Evolutionary conservation across 2,329 filamentous ascomycete genomes (phyloP), one percentile per base, ranked within the genome.

Genomic region (Ceratocystis colombiana): DNA sequence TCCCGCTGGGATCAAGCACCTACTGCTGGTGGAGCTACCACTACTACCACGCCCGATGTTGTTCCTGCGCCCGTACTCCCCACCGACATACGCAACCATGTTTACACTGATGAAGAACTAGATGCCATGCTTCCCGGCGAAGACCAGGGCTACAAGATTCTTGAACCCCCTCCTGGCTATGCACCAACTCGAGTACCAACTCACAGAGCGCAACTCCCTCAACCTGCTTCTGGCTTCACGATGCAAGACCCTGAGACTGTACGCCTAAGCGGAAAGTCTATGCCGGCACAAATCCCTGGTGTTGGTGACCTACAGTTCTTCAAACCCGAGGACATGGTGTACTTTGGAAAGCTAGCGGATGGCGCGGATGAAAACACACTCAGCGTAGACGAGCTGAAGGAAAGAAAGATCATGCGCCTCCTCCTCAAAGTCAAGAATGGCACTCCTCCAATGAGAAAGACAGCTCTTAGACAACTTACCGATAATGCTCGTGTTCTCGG

Each of bases 361-460:
- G 91, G 90, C 46, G 88, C 88, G 30, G 91, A 97, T 71, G 94
- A 99, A 77, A 95, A 93, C 71, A 82, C 86, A 25, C 84, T 99
- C 77, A 92, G 87, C 22, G 91, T 99, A 8, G 94, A 99, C 62
- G 93, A 99, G 73, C 78, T 99, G 64, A 97, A 99, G 77, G 93
- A 99, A 77, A 84, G 94, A 69, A 99, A 99, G 78, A 99, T 99
- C 73, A 97, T 99, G 94, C 84, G 94, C 70, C 79, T 99, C 66
- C 80, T 99, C 59, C 82, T 99, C 66, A 99, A 99, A 78, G 93
- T 99, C 80, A 99, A 99, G 83, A 99, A 99, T 74, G 94, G 94
- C 72, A 97, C 94, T 50, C 94, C 94, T 30, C 93, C 94, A 0
- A 97, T 97, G 94, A 84, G 94, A 77, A 99, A 99, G 82, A 99